Percentiles rank a stretch among this genome's conserved stretches.
Evolutionary conservation across 176 grass and related monocot genomes (phyloP).

Genomic region (Typha latifolia): DNA sequence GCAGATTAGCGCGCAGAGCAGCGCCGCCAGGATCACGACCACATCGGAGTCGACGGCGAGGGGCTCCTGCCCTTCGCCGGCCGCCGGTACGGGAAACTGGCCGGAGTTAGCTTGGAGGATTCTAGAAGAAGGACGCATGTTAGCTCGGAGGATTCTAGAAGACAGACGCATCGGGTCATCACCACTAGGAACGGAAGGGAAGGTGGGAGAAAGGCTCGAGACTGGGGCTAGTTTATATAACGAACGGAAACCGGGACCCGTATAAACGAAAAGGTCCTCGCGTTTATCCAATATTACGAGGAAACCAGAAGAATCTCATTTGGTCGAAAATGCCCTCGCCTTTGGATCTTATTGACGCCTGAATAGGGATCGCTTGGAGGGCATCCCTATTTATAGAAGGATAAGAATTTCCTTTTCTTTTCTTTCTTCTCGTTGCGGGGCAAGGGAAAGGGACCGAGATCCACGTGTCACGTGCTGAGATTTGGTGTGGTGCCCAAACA

Average conservation of each 20-base stretch:
- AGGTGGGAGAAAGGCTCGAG: not conserved
- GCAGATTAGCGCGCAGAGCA: slow-evolving; percentile 69
- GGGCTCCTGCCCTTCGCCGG: slow-evolving; percentile 21
- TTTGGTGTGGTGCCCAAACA: no score
- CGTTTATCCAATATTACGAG: not conserved
- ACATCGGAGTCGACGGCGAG: slow-evolving; percentile 47
- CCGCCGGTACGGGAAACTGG: slow-evolving; percentile 9
- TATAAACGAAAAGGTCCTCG: not conserved
- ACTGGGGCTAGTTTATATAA: no score
- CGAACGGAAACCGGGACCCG: no score
- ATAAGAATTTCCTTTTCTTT: no score
- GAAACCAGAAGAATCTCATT: not conserved
- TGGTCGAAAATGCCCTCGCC: not conserved
- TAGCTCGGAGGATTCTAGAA: not conserved
- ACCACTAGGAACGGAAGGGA: not conserved
- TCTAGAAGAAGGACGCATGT: not conserved
- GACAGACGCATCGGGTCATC: not conserved
- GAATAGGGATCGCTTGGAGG: not conserved
- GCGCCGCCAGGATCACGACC: slow-evolving; percentile 56
- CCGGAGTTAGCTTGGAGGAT: slow-evolving; percentile 37
- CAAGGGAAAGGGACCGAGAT: no score
- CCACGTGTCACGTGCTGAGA: no score
- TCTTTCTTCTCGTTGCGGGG: no score
- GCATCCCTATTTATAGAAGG: not conserved
- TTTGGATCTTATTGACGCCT: not conserved